These are phyloP conservation scores for Fusarium sp. DNA, from an alignment of 2,329 filamentous ascomycete genomes.

Conservation along the genomic window DNA sequence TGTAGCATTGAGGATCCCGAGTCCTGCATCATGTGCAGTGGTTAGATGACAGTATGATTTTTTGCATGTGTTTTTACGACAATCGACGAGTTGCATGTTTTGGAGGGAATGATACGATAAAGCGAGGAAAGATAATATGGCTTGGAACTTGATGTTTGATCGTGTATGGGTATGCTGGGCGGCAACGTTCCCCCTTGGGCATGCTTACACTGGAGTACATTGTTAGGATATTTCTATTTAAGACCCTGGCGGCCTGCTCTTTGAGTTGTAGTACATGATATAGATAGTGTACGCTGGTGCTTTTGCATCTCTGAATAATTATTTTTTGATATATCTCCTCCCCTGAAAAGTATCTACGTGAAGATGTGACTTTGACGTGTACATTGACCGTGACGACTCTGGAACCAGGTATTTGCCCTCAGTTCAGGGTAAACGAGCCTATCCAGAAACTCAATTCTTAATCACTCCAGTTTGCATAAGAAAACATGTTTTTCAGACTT, in stretches of 20 bases:
- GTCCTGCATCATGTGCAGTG: constrained; percentile 96
- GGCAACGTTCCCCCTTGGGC: constrained; percentile 24
- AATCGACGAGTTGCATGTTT: constrained; percentile 48
- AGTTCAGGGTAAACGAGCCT: background rate
- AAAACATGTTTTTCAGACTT: background rate
- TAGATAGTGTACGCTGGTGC: constrained; percentile 37
- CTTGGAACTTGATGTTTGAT: constrained; percentile 32
- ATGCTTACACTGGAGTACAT: constrained; percentile 38
- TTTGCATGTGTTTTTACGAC: constrained; percentile 46
- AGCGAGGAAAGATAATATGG: constrained; percentile 40
- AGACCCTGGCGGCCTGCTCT: constrained; percentile 14
- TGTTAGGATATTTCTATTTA: constrained; percentile 24
- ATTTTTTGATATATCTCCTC: background rate
- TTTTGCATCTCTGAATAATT: constrained; percentile 19
- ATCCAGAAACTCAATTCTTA: background rate
- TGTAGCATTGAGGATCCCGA: constrained; percentile 99
- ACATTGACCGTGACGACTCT: background rate
- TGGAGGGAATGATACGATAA: constrained; percentile 37
- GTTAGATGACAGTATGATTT: constrained; percentile 61
- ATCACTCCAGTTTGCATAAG: background rate
- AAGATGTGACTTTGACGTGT: background rate
- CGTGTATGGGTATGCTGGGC: constrained; percentile 29
- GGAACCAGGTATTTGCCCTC: background rate
- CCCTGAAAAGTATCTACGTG: background rate
- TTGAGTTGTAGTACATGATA: constrained; percentile 16